Conservation (phyloP, 2,329 filamentous ascomycete species). For the Penicillium sp. region DNA sequence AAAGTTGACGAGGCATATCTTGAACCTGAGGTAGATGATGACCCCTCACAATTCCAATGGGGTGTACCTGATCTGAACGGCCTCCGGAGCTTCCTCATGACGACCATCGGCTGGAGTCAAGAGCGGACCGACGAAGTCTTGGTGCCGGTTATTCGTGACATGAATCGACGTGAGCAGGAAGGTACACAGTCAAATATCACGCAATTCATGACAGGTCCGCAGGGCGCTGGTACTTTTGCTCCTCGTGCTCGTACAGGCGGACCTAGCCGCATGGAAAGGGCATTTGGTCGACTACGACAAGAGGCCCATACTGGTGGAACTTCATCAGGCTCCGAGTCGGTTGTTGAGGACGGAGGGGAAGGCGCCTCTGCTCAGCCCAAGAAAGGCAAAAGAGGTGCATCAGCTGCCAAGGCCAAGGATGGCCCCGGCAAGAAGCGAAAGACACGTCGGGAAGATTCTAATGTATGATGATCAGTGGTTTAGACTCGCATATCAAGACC, state of each 20-base stretch:
- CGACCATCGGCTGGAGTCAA: constrained; percentile 85
- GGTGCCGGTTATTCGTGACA: constrained; percentile 89
- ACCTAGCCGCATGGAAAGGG: constrained; percentile 71
- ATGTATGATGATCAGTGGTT: neutral
- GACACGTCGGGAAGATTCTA: constrained; percentile 14
- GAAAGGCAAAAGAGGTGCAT: constrained; percentile 13
- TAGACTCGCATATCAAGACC: neutral
- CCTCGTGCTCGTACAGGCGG: constrained; percentile 61
- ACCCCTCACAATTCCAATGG: constrained; percentile 82
- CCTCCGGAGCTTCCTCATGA: constrained; percentile 78
- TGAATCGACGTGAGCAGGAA: constrained; percentile 83
- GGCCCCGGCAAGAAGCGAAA: constrained; percentile 28
- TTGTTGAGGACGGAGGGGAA: neutral
- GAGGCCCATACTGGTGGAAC: constrained; percentile 43
- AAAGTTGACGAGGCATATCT: constrained; percentile 81
- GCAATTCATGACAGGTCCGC: constrained; percentile 73
- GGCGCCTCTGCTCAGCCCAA: constrained; percentile 9
- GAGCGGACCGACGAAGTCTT: constrained; percentile 94
- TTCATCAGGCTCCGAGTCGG: neutral
- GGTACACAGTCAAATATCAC: constrained; percentile 97
- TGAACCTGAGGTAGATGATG: constrained; percentile 76
- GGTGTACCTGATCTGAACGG: constrained; percentile 89
- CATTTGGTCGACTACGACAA: constrained; percentile 63
- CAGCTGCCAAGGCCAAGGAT: constrained; percentile 18
- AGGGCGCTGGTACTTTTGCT: constrained; percentile 60